Base-by-base conservation (phyloP, 1,284 basidiomycete species). In the Phenoliferia sp. region DNA sequence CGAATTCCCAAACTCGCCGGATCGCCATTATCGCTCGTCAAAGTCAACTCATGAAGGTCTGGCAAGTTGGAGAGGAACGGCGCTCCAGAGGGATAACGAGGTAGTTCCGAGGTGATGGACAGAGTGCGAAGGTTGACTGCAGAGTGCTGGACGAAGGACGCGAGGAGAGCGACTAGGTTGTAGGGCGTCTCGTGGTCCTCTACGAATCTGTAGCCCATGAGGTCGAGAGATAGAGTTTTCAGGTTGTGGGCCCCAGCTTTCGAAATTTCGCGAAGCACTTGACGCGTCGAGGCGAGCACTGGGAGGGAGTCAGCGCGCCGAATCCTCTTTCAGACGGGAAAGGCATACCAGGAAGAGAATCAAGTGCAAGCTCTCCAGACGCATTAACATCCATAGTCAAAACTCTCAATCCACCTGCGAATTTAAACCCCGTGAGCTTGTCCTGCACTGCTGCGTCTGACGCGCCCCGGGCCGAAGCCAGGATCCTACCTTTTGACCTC, bases 121-220 rank as follows among this genome's bases (percentile, higher is more conserved):
- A 70, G 60, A 0, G 32, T 33, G 3, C 3, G 2, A 22, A 70
- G 61, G 59, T 63, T 63, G 48, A 70, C 63, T 26, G 69, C 63
- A 16, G 39, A 44, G 61, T 62, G 56, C 36, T 70, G 66, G 52
- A 61, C 63, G 62, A 70, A 70, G 29, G 62, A 52, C 1, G 52
- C 35, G 29, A 58, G 4, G 50, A 58, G 32, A 29, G n/a, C 33
- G 33, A 59, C 15, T 34, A 31, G 12, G 7, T 44, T 10, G 55
- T 35, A 67, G 12, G 59, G 28, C 1, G 55, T 12, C 22, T 67
- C 68, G 54, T 44, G 17, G 16, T 63, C 63, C 44, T 63, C 69
- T 12, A 26, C 7, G 29, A 50, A 2, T 3, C 39, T 19, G 39
- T 59, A 64, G 3, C 39, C 29, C 22, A 19, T 19, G 12, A 70